Percentiles rank a stretch among this genome's conserved stretches.
Conservation (phyloP, 2,329 filamentous ascomycete species). For the Trichoderma semiorbis region DNA sequence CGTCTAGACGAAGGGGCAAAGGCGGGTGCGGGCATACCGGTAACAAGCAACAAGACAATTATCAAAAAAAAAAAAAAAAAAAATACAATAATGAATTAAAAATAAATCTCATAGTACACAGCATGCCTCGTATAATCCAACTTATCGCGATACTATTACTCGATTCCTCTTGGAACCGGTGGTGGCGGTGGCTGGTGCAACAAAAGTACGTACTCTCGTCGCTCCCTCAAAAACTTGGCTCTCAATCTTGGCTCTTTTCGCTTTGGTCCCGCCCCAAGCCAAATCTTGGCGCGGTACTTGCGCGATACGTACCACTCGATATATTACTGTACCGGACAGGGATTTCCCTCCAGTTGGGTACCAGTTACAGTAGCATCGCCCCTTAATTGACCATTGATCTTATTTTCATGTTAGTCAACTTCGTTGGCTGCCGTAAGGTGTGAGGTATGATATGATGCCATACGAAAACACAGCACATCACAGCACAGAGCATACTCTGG, state of each 20-base stretch:
- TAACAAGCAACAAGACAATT: neutral
- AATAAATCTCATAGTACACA: neutral
- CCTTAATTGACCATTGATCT: neutral
- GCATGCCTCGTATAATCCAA: too few relatives aligned
- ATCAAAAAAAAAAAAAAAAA: neutral
- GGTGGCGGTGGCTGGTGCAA: neutral
- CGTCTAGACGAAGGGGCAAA: neutral
- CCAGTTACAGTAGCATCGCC: neutral
- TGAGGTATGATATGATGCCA: neutral
- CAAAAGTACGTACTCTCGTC: neutral
- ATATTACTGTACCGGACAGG: slow-evolving; percentile 11
- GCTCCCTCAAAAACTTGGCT: neutral
- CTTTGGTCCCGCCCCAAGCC: neutral
- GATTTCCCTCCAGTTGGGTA: neutral
- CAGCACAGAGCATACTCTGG: neutral
- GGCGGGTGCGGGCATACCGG: neutral
- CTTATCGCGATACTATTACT: neutral
- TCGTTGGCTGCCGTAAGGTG: neutral
- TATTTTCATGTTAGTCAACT: neutral
- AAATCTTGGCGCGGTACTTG: neutral
- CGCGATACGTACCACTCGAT: neutral
- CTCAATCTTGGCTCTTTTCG: neutral
- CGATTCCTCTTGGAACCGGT: neutral
- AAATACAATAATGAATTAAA: neutral
- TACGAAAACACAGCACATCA: neutral